Evolutionary conservation across 805 yeast species (phyloP), one percentile per base, ranked within the genome.

Genomic region (Zygosaccharomyces rouxii): DNA sequence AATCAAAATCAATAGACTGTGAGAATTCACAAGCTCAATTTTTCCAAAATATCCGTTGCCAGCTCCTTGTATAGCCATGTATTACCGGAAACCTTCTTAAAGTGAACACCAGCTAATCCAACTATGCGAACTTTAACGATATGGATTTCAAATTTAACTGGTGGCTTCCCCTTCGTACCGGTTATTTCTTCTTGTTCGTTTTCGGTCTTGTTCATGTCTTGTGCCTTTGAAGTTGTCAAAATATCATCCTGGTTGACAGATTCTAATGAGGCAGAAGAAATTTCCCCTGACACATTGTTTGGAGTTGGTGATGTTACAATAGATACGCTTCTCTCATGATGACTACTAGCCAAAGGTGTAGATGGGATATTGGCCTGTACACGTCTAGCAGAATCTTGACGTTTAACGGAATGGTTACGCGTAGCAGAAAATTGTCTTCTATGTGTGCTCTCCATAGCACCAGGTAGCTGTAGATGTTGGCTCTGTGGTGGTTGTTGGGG

Each of bases 1-100:
- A 18, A 7, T 14, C 26, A 18, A 35, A 35, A 10, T 25, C 16
- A 22, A 13, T 35, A 26, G 16, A 33, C 9, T 28, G 19, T 14
- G 13, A 16, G 14, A 38, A 37, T 45, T 67, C 64, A 86, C 54
- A 86, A 70, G 53, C 84, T 82, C 64, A 87, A 73, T 55, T 85
- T 86, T 51, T 76, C 76, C 67, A 90, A 77, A 43, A 90, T 85
- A 64, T 83, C 88, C 47, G 92, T 83, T 1, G 97, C 97, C 62
- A 90, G 73, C 7, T 89, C 83, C 72, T 92, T 90, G 70, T 90
- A 90, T 70, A 85, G 80, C 97, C 97, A 90, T 1, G 96, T 88
- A 65, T 92, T 89, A 60, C 98, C 98, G 49, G 86, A 77, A 26
- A 90, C 77, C 65, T 90, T 90, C 75, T 92, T 92, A 73, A 90